Conservation (phyloP, 2,329 filamentous ascomycete genomes). For the Neoscytalidium dimidiatum region DNA sequence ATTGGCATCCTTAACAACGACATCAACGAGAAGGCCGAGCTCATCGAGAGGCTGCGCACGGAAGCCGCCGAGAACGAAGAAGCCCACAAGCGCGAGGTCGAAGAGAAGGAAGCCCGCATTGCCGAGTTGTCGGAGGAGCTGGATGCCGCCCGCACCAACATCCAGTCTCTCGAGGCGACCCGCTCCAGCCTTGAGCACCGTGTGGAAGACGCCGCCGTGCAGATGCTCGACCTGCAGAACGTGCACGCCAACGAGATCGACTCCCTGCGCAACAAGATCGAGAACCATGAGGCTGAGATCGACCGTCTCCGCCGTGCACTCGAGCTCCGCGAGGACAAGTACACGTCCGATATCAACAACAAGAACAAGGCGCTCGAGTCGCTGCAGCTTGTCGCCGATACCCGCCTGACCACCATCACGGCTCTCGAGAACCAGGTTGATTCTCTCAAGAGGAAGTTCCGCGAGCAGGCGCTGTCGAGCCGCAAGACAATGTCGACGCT, state of each 20-base stretch:
- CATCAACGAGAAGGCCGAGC: constrained; percentile 33
- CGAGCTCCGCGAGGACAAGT: constrained; percentile 26
- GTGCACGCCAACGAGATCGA: constrained; percentile 36
- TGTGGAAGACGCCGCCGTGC: constrained; percentile 36
- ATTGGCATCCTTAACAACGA: constrained; percentile 38
- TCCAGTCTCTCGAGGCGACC: constrained; percentile 28
- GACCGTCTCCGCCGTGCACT: constrained; percentile 34
- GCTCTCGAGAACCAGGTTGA: constrained; percentile 33
- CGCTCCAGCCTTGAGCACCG: constrained; percentile 35
- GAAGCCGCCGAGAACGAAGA: constrained; percentile 34
- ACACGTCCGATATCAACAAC: constrained; percentile 29
- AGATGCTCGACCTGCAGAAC: constrained; percentile 36
- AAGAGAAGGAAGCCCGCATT: constrained; percentile 33
- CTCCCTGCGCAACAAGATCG: constrained; percentile 42
- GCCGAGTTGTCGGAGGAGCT: constrained; percentile 26
- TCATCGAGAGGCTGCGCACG: constrained; percentile 32
- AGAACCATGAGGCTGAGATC: constrained; percentile 41
- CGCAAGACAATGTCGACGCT: constrained; percentile 35
- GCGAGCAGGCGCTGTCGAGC: constrained; percentile 30
- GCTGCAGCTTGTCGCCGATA: constrained; percentile 35
- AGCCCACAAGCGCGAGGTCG: constrained; percentile 28
- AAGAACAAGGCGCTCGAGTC: constrained; percentile 35
- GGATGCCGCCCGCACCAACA: constrained; percentile 18
- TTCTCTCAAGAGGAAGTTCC: constrained; percentile 35
- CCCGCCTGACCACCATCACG: constrained; percentile 34